Evolutionary conservation across 768 basidiomycete genomes (phyloP).

Genomic region (Amanita pseudoporphyria): DNA sequence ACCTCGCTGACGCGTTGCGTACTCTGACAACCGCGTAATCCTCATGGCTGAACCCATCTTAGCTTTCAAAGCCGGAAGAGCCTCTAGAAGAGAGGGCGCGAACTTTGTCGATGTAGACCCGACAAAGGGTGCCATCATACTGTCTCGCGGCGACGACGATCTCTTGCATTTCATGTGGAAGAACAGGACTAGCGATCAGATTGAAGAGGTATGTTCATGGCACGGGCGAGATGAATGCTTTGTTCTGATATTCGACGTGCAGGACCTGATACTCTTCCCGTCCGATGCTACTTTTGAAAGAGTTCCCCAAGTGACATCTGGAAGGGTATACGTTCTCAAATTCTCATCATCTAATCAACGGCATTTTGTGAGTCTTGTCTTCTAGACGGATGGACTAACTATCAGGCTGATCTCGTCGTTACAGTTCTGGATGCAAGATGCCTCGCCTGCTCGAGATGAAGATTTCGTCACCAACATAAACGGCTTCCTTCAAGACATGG

Average conservation of each 20-base stretch:
- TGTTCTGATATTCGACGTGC: constrained; percentile 3
- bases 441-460: constrained; percentile 52
- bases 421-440: constrained; percentile 89
- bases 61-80: constrained; percentile 67
- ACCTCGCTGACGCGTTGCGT: constrained; percentile 34
- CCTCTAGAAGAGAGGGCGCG: constrained; percentile 54
- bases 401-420: constrained; percentile 6
- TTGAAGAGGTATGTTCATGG: constrained; percentile 46
- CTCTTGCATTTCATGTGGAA: constrained; percentile 77
- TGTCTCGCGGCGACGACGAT: constrained; percentile 65
- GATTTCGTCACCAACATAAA: constrained; percentile 72
- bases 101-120: constrained; percentile 60
- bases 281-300: constrained; percentile 76
- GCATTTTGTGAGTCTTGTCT: constrained; percentile 63
- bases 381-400: not conserved
- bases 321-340: constrained; percentile 79
- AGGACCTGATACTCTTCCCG: constrained; percentile 87
- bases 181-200: constrained; percentile 48
- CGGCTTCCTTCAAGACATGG: constrained; percentile 56
- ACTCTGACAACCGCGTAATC: constrained; percentile 6
- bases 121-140: constrained; percentile 64
- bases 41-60: constrained; percentile 34
- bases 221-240: not conserved
- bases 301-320: constrained; percentile 53
- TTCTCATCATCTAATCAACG: constrained; percentile 85